These are phyloP conservation scores for Naegleria gruberi DNA, from an alignment of 208 protist species.

Conservation along the genomic window DNA sequence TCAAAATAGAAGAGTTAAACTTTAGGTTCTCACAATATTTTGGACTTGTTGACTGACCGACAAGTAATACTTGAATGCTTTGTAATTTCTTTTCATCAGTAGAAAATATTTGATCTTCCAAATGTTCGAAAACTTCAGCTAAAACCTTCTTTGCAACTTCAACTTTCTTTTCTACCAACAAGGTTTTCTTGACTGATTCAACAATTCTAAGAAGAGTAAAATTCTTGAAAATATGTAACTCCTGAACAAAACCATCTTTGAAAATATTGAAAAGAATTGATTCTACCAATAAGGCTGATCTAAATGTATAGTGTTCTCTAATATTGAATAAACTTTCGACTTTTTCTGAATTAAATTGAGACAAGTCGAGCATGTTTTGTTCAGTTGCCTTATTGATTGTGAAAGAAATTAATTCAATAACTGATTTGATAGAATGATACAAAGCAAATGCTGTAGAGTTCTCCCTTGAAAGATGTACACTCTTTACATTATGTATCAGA, in stretches of 20 bases:
- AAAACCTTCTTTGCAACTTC: not conserved
- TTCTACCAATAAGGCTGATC: not conserved
- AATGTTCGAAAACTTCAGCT: not conserved
- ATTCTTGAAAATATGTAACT: not conserved
- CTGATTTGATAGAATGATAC: not conserved
- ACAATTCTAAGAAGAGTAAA: not conserved
- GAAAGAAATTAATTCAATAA: not conserved
- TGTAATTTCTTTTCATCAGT: not conserved
- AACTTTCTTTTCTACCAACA: not conserved
- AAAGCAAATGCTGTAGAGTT: not conserved
- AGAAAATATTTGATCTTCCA: not conserved
- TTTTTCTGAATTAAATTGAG: too few species aligned
- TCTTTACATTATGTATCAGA: not conserved
- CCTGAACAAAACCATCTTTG: not conserved
- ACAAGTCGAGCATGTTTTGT: not conserved
- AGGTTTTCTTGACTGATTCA: not conserved
- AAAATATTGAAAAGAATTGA: not conserved
- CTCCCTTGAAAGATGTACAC: not conserved
- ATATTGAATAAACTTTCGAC: not conserved
- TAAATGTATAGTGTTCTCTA: not conserved
- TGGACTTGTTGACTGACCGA: not conserved
- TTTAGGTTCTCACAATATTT: not conserved
- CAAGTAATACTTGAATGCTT: not conserved
- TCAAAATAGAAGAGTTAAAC: not conserved
- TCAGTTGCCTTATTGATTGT: not conserved